Conservation (phyloP, 176 grass and related monocot species). For the Guadua angustifolia region DNA sequence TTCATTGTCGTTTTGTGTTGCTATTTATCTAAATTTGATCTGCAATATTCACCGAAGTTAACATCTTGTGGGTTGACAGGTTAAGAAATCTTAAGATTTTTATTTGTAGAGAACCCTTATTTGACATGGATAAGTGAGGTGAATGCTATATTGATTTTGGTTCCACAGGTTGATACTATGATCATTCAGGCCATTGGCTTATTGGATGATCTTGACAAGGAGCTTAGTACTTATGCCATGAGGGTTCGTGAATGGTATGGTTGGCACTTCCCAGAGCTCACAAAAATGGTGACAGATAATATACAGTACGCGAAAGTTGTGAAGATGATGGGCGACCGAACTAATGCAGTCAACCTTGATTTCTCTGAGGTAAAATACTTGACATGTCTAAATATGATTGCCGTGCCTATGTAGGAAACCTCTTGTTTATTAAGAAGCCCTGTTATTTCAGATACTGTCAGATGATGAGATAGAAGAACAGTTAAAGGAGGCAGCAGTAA, state of each 20-base stretch:
- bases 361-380: conserved; percentile 77
- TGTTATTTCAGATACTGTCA: conserved; percentile 51
- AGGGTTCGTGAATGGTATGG: conserved; percentile 94
- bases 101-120: background rate
- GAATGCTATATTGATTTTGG: conserved; percentile 1
- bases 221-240: conserved; percentile 89
- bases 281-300: conserved; percentile 82
- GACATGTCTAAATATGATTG: background rate
- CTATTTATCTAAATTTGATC: no score
- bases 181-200: conserved; percentile 76
- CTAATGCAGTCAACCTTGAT: conserved; percentile 75
- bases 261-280: conserved; percentile 85
- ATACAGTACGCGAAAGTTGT: conserved; percentile 62
- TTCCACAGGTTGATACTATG: conserved; percentile 79
- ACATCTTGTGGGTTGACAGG: background rate
- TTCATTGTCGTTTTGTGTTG: no score
- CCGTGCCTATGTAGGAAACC: background rate
- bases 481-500: conserved; percentile 74
- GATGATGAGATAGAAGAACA: conserved; percentile 81
- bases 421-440: conserved; percentile 1
- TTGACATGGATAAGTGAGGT: background rate
- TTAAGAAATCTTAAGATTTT: background rate
- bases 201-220: conserved; percentile 93
- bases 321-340: conserved; percentile 80
- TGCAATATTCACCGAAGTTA: conserved; percentile 35